Conservation (phyloP, 2,329 filamentous ascomycete genomes). For the Pseudogymnoascus sp. region DNA sequence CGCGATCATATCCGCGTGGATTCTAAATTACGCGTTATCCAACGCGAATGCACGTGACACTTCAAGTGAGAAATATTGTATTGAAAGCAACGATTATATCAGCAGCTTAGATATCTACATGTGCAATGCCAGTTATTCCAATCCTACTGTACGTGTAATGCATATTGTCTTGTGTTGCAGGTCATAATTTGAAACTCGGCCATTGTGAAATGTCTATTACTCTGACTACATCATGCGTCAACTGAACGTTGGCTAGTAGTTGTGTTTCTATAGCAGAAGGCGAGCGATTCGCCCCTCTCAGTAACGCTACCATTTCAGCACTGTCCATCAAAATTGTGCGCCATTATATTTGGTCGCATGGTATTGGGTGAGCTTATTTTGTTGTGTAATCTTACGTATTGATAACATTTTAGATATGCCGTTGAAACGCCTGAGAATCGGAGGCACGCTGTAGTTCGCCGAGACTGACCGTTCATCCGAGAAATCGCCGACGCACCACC, state of each 20-base stretch:
- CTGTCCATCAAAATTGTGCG: not conserved
- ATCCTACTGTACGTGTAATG: not conserved
- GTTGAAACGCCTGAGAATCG: too few relatives aligned
- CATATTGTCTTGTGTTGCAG: not conserved
- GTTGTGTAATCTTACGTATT: not conserved
- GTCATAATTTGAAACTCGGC: not conserved
- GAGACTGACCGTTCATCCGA: not conserved
- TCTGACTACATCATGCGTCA: not conserved
- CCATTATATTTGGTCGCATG: not conserved
- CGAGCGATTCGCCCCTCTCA: not conserved
- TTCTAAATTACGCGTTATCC: slow-evolving; percentile 5
- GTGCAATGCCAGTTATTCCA: not conserved
- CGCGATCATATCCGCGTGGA: not conserved
- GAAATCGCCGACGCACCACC: not conserved
- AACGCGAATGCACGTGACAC: slow-evolving; percentile 2
- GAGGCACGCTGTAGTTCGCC: not conserved
- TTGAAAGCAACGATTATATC: not conserved
- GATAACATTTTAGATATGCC: not conserved
- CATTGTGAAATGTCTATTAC: not conserved
- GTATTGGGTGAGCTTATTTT: not conserved
- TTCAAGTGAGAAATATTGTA: not conserved
- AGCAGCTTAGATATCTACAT: not conserved
- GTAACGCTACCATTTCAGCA: not conserved
- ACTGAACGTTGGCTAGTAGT: too few relatives aligned
- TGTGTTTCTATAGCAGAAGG: not conserved